Evolutionary conservation across 2,329 filamentous ascomycete genomes (phyloP), one percentile per base, ranked within the genome.

Genomic region (Calycina marina): DNA sequence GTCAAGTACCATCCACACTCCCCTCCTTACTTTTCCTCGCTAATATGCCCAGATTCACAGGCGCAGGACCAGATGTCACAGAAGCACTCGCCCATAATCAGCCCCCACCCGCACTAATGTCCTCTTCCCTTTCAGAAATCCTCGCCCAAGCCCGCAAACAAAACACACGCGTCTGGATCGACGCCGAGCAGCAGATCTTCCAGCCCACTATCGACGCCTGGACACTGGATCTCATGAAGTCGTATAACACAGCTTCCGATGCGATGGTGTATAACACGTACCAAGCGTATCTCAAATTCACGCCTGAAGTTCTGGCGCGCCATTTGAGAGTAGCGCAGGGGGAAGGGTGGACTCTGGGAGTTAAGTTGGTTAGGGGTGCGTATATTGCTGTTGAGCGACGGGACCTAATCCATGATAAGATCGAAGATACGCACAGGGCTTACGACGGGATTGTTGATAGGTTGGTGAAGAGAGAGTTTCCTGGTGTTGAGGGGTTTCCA

Each of bases 401-500:
- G 14, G 48, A 56, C 14, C 38, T 58, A 40, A 62, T 65, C 40
- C 59, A 60, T 49, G 55, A 59, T 17, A 55, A 54, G 25, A 64
- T 64, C 40, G 56, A 57, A 17, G 57, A 62, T 10, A 65, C 62
- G 0, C 61, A 65, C 28, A 38, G 41, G 3, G 63, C 60, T 41
- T 77, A 75, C 50, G 66, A 77, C 42, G 57, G 56, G n/a, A 59
- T 72, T 18, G 62, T 66, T 8, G 57, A 61, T 28, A 46, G 55
- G 10, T 40, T 60, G 12, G 52, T 77, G 16, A 46, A 57, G 32
- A 1, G 57, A 56, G 42, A 58, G 53, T 32, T 40, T 55, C 57
- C 39, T 48, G 56, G 52, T 52, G n/a, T 36, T 15, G 24, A 25
- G 4, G 34, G 28, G 24, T 39, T 43, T 35, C 33, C 44, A 1